These are phyloP conservation scores for Carex cristatella DNA, from an alignment of 176 grass and related monocot species.

Conservation along the genomic window DNA sequence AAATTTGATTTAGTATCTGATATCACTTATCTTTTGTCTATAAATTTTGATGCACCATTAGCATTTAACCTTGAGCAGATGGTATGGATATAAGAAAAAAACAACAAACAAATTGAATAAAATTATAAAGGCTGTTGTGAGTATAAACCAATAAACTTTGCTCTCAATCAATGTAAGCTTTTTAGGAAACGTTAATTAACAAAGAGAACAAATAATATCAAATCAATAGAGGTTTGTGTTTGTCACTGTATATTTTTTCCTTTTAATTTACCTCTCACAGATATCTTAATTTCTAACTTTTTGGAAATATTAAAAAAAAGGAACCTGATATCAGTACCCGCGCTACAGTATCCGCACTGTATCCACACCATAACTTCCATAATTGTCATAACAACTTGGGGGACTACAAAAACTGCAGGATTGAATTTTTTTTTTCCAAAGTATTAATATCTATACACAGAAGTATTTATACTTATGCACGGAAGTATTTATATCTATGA, in stretches of 20 bases:
- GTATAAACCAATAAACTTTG: no score
- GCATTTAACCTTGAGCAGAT: not conserved
- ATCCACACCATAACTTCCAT: no score
- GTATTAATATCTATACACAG: no score
- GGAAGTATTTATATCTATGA: no score
- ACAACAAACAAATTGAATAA: not conserved
- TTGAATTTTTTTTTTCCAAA: no score
- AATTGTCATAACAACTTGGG: no score
- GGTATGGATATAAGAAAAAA: not conserved
- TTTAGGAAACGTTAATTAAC: not conserved
- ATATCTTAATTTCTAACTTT: not conserved
- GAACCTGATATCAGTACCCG: no score
- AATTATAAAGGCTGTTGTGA: not conserved
- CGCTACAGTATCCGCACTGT: no score
- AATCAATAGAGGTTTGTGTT: not conserved
- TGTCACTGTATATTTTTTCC: not conserved
- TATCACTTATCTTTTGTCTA: not conserved
- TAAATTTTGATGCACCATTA: not conserved
- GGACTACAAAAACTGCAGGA: no score
- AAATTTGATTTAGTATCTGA: not conserved
- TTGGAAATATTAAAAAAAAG: not conserved
- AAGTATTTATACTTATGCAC: no score
- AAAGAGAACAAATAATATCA: not conserved
- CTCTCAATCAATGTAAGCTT: not conserved
- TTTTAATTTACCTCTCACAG: not conserved